These are phyloP conservation scores for Wallacemonas sp. DNA, from an alignment of 208 protist species.

Conservation along the genomic window DNA sequence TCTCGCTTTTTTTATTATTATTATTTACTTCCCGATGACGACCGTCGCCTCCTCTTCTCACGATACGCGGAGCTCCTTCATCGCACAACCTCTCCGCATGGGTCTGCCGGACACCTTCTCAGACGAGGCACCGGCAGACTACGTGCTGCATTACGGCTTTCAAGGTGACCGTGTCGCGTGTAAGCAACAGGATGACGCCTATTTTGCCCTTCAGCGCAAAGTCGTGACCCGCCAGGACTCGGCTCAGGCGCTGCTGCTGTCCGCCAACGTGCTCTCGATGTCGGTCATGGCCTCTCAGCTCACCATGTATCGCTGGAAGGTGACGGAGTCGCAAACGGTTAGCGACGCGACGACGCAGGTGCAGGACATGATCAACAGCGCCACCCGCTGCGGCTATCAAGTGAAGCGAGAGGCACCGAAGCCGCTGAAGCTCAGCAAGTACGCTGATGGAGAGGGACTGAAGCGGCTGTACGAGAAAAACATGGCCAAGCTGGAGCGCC, in stretches of 20 bases:
- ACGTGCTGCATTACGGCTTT: slow-evolving; percentile 49
- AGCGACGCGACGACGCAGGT: slow-evolving; percentile 51
- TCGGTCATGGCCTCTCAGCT: slow-evolving; percentile 83
- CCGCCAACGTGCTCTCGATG: slow-evolving; percentile 74
- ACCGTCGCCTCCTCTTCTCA: background rate
- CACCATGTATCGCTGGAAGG: slow-evolving; percentile 81
- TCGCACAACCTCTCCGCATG: background rate
- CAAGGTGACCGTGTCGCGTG: slow-evolving; percentile 20
- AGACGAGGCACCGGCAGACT: slow-evolving; percentile 23
- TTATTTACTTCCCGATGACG: background rate
- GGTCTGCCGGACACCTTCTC: slow-evolving; percentile 2
- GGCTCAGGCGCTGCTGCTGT: slow-evolving; percentile 62
- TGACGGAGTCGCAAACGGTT: slow-evolving; percentile 73
- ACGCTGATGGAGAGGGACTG: slow-evolving; percentile 32
- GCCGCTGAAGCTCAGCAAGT: slow-evolving; percentile 30
- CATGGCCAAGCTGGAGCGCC: slow-evolving; percentile 22
- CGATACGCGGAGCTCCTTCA: slow-evolving; percentile 3
- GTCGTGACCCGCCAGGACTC: slow-evolving; percentile 47
- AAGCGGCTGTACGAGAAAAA: slow-evolving; percentile 22
- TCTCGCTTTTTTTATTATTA: background rate
- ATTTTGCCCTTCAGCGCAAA: slow-evolving; percentile 50
- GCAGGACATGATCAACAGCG: slow-evolving; percentile 48
- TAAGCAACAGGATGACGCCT: slow-evolving; percentile 58
- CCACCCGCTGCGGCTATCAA: slow-evolving; percentile 40
- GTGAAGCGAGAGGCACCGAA: slow-evolving; percentile 28